phyloP scores from a whole-genome alignment of 2,329 filamentous ascomycete species.

The Penicillium sp. region DNA sequence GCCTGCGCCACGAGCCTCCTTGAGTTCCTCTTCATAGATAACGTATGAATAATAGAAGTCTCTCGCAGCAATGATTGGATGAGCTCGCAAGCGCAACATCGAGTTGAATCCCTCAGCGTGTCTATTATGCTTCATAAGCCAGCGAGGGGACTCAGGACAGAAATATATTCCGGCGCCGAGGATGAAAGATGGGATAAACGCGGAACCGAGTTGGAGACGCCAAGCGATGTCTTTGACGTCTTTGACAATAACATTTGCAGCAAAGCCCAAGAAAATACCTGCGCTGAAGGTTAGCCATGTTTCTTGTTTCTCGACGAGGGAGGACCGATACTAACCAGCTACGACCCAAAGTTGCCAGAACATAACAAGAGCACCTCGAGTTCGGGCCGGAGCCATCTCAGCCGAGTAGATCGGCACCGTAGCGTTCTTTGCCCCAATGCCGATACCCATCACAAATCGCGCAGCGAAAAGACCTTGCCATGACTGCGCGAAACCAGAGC shows the following conservation, averaged over 20 bases:
- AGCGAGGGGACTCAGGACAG: conserved; percentile 24
- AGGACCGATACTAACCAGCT: conserved; percentile 5
- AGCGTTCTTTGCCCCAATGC: conserved; percentile 52
- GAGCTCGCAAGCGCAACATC: conserved; percentile 15
- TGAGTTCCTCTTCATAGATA: conserved; percentile 41
- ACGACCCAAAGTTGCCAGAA: conserved; percentile 40
- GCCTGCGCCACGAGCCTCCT: conserved; percentile 40
- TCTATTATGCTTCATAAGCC: conserved; percentile 20
- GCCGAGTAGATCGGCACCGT: conserved; percentile 49
- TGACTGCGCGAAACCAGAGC: conserved; percentile 50
- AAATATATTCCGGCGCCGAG: conserved; percentile 31
- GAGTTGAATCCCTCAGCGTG: conserved; percentile 13
- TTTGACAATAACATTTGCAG: conserved; percentile 55
- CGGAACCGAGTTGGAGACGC: conserved; percentile 55
- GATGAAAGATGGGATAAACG: conserved; percentile 56
- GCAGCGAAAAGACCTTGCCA: conserved; percentile 50
- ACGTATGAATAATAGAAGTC: conserved; percentile 54
- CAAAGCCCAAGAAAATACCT: conserved; percentile 57
- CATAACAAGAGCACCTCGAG: conserved; percentile 50
- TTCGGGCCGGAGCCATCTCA: conserved; percentile 47
- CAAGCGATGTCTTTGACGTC: conserved; percentile 52
- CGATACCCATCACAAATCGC: conserved; percentile 51
- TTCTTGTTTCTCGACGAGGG: background rate
- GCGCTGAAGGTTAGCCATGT: background rate
- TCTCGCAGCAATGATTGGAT: conserved; percentile 42